Evolutionary conservation across 2,329 filamentous ascomycete genomes (phyloP).

Genomic region (Zymoseptoria brevis): DNA sequence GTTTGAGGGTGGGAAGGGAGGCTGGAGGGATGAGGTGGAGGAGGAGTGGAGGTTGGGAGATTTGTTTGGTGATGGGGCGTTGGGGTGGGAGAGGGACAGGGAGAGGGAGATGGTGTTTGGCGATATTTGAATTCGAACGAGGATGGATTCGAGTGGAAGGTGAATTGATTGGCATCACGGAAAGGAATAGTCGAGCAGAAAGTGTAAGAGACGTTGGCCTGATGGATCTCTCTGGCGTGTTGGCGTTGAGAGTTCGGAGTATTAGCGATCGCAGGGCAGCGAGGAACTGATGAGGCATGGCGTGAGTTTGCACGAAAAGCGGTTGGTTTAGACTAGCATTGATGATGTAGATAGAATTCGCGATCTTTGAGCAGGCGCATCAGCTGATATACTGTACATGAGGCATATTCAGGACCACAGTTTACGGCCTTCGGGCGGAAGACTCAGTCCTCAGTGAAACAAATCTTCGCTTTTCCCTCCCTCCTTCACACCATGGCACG

Average conservation of each 20-base stretch:
- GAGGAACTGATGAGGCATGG: neutral
- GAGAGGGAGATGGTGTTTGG: neutral
- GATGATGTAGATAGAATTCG: neutral
- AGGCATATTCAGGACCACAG: no score
- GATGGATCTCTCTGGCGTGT: no score
- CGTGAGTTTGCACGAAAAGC: neutral
- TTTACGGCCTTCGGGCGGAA: no score
- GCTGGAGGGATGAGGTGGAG: neutral
- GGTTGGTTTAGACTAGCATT: neutral
- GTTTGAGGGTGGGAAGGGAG: neutral
- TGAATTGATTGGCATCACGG: no score
- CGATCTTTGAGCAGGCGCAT: neutral
- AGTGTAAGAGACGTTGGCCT: no score
- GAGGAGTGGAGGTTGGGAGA: neutral
- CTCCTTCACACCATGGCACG: no score
- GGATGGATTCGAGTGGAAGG: neutral
- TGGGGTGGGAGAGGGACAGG: neutral
- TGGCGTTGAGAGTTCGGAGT: neutral
- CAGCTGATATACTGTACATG: no score
- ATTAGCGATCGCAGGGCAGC: neutral
- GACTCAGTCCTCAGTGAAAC: no score
- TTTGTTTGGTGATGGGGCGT: neutral
- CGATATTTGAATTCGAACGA: neutral
- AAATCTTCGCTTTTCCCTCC: no score
- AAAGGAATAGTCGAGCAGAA: no score